Conservation (phyloP, 805 yeast species). For the Saccharomyces paradoxus region DNA sequence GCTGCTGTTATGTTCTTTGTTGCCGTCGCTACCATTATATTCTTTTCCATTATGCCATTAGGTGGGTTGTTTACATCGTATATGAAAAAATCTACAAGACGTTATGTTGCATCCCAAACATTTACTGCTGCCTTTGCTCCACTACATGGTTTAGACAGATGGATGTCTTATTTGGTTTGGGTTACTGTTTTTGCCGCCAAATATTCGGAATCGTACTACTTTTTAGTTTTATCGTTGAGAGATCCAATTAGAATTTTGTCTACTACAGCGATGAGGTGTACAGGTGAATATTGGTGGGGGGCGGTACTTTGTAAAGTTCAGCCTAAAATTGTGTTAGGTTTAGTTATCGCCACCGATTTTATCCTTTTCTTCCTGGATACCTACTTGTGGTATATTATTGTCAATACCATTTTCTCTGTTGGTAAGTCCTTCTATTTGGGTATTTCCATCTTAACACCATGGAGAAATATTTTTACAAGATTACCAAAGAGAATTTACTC, state of each 20-base stretch:
- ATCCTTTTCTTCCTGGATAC: slow-evolving; percentile 97
- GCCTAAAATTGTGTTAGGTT: slow-evolving; percentile 79
- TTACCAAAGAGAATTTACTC: slow-evolving; percentile 98
- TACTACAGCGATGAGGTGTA: slow-evolving; percentile 82
- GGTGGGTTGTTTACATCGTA: slow-evolving; percentile 94
- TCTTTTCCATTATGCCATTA: slow-evolving; percentile 90
- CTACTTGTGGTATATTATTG: slow-evolving; percentile 95
- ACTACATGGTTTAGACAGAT: slow-evolving; percentile 82
- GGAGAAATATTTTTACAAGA: slow-evolving; percentile 98
- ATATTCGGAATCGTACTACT: slow-evolving; percentile 83
- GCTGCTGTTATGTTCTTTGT: slow-evolving; percentile 84
- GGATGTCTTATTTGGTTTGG: slow-evolving; percentile 94
- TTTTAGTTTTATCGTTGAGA: slow-evolving; percentile 78
- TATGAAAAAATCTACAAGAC: slow-evolving; percentile 77
- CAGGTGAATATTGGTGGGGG: slow-evolving; percentile 84
- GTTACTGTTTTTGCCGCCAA: slow-evolving; percentile 81
- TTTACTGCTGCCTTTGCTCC: slow-evolving; percentile 87
- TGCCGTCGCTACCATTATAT: slow-evolving; percentile 73
- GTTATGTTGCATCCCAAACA: slow-evolving; percentile 86
- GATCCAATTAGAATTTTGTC: slow-evolving; percentile 92
- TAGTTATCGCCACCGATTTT: slow-evolving; percentile 89
- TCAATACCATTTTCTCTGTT: slow-evolving; percentile 90
- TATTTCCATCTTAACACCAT: slow-evolving; percentile 96
- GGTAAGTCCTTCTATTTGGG: slow-evolving; percentile 98
- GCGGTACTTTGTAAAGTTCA: slow-evolving; percentile 75